Evolutionary conservation across 2,329 filamentous ascomycete species (phyloP).

Genomic region (Aspergillus carbonarius): DNA sequence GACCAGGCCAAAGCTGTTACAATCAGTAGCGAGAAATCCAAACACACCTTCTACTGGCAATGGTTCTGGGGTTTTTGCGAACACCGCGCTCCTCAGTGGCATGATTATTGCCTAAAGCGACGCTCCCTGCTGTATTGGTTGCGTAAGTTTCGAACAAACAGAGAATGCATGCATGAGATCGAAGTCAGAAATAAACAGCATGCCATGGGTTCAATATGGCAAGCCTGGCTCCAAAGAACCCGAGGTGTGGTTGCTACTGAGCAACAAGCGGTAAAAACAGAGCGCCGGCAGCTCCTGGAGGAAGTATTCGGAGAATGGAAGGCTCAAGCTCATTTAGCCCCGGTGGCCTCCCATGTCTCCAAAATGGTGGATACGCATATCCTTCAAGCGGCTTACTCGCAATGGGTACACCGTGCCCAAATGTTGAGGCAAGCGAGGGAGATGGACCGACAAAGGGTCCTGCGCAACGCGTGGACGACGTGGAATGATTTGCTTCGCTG

Average conservation of each 20-base stretch:
- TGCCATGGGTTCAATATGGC: constrained; percentile 30
- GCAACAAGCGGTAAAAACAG: constrained; percentile 31
- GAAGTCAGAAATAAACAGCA: constrained; percentile 30
- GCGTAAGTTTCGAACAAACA: constrained; percentile 38
- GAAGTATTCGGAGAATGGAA: constrained; percentile 45
- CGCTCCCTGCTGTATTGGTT: constrained; percentile 44
- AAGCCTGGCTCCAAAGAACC: constrained; percentile 36
- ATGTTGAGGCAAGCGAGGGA: constrained; percentile 50
- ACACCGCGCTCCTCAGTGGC: constrained; percentile 44
- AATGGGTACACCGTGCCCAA: constrained; percentile 51
- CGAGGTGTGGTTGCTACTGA: constrained; percentile 29
- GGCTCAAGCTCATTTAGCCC: constrained; percentile 43
- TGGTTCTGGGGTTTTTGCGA: constrained; percentile 49
- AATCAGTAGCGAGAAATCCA: constrained; percentile 31
- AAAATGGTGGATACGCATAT: constrained; percentile 47
- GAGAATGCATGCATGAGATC: constrained; percentile 42
- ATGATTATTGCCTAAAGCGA: constrained; percentile 41
- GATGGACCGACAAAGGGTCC: constrained; percentile 52
- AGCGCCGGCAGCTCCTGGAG: constrained; percentile 35
- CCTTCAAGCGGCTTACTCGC: constrained; percentile 46
- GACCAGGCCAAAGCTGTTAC: constrained; percentile 35
- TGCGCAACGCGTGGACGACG: constrained; percentile 58
- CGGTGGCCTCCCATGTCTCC: constrained; percentile 43
- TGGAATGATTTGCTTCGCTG: constrained; percentile 64
- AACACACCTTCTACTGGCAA: constrained; percentile 38